phyloP scores from a whole-genome alignment of 371 early-diverging fungal genomes.

The Actinomucor elegans region DNA sequence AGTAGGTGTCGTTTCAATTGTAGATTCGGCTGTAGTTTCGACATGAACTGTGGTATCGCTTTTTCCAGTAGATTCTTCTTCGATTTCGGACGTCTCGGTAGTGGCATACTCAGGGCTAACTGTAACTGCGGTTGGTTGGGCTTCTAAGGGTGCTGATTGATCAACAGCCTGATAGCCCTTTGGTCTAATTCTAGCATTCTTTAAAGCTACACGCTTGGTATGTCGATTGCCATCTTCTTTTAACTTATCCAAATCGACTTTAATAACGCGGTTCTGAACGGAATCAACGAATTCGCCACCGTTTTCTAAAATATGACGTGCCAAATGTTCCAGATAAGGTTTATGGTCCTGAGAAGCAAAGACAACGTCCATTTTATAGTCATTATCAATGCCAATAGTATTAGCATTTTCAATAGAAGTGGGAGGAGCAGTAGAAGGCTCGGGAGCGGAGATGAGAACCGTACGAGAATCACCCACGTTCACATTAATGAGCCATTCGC shows the following conservation, averaged over 20 bases:
- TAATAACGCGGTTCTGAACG: slow-evolving; percentile 62
- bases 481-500: slow-evolving; percentile 73
- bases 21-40: background rate
- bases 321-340: slow-evolving; percentile 64
- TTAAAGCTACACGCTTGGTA: slow-evolving; percentile 54
- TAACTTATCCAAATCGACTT: slow-evolving; percentile 53
- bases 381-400: slow-evolving; percentile 23
- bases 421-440: slow-evolving; percentile 22
- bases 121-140: background rate
- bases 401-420: slow-evolving; percentile 14
- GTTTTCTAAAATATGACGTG: slow-evolving; percentile 61
- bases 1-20: background rate
- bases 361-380: slow-evolving; percentile 59
- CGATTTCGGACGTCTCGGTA: background rate
- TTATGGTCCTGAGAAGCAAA: slow-evolving; percentile 69
- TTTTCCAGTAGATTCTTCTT: background rate
- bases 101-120: too few relatives aligned
- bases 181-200: slow-evolving; percentile 63
- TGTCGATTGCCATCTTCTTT: slow-evolving; percentile 50
- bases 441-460: slow-evolving; percentile 54
- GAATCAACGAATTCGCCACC: slow-evolving; percentile 70
- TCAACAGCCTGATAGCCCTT: slow-evolving; percentile 28
- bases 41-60: too few relatives aligned
- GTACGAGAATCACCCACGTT: slow-evolving; percentile 89
- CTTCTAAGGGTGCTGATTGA: background rate